A percentile compares a stretch with the other conserved stretches of the same genome.
phyloP scores from a whole-genome alignment of 2,329 filamentous ascomycete genomes.

The Biscogniauxia sp. region DNA sequence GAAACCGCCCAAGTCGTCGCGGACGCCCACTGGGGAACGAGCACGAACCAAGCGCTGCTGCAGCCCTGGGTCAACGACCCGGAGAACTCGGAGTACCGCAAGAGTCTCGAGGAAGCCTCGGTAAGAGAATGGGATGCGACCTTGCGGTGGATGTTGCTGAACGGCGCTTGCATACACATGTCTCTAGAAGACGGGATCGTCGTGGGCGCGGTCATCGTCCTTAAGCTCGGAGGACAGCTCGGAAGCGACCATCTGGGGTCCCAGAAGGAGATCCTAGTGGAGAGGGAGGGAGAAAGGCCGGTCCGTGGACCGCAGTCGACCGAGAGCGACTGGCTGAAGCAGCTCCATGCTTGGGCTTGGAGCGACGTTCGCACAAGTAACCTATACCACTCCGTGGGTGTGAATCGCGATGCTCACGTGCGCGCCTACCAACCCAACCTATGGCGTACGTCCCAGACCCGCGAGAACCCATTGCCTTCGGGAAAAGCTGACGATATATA shows the following conservation, averaged over 20 bases:
- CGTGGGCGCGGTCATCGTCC: not conserved
- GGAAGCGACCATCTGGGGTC: not conserved
- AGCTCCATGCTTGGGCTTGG: not conserved
- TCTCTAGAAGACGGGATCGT: not conserved
- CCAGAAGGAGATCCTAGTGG: not conserved
- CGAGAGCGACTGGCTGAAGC: not conserved
- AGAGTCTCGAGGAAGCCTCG: not conserved
- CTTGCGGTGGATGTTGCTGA: not conserved
- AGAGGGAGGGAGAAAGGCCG: not conserved
- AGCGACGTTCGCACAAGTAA: not conserved
- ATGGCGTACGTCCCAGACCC: not conserved
- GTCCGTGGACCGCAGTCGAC: not conserved
- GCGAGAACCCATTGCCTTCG: not conserved
- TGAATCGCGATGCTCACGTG: not conserved
- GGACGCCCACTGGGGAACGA: not conserved
- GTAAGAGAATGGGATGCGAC: not conserved
- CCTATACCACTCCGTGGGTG: not conserved
- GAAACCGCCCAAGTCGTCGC: not conserved
- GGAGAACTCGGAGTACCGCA: not conserved
- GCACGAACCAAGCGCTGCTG: not conserved
- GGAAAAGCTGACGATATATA: not conserved
- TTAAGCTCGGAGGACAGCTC: not conserved
- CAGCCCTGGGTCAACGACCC: not conserved
- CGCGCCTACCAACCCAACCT: not conserved
- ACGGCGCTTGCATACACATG: not conserved